Base-by-base conservation (phyloP, 352 stramenopile genomes). In the Peronospora destructor region DNA sequence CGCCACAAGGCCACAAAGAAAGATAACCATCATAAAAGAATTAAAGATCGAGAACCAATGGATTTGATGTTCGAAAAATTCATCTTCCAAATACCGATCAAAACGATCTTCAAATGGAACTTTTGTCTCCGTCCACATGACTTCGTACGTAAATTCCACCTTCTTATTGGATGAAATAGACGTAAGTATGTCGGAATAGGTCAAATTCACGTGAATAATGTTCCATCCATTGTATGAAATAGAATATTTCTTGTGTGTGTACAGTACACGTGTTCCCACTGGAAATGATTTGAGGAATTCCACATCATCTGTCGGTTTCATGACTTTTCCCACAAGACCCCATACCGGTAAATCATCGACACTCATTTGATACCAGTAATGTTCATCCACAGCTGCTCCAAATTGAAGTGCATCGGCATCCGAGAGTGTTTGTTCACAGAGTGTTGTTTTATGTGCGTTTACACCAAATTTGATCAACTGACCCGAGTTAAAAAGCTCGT, bases 1-100 rank as follows among this genome's bases (percentile, higher is more conserved):
- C 19, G 85, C 78, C 11, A 98, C 94, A 6, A 98, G 74, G 12
- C 94, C 94, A 38, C 85, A 96, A 2, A 98, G 60, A 59, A 98
- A 98, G 38, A 98, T 94, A 23, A 98, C 93, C 87, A 98, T 97
- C 93, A 98, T 97, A 64, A 98, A 98, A 59, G 87, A 95, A 68
- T 98, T 98, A 67, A 98, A 97, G 49, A 98, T 97, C 45, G 85
- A 96, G 56, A 98, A 98, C 93, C 93, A 98, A 61, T 98, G 93
- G 64, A 99, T 98, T 53, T 98, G 92, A 71, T 99, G 96, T 76
- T 99, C 97, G 66, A 99, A 99, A 59, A 99, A 99, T 61, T 96
- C 87, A 65, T 98, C 94, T 69, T 99, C 96, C 35, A 99, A 72
- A 61, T 99, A 99, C 17, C 93, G 81, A 67, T 98, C 85, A 61